These are phyloP conservation scores for Lepiota brunneoincarnata DNA, from an alignment of 768 basidiomycete genomes.

Conservation along the genomic window DNA sequence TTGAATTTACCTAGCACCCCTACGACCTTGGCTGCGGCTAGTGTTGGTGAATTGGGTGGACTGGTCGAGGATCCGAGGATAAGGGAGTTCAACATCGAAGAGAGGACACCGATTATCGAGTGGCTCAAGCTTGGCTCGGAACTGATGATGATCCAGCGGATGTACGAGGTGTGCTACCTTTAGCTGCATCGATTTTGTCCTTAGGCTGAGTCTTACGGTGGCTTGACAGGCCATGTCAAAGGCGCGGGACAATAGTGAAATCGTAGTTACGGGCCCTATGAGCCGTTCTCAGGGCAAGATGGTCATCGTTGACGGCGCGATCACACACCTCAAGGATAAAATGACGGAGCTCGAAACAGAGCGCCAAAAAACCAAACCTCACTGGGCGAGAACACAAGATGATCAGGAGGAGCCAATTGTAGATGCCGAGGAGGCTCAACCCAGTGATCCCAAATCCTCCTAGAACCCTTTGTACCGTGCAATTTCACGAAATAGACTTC, in stretches of 20 bases:
- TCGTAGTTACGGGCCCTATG: neutral
- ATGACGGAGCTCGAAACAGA: slow-evolving; percentile 14
- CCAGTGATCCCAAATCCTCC: too few relatives aligned
- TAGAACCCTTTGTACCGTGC: too few relatives aligned
- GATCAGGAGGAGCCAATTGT: neutral
- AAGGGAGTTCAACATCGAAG: slow-evolving; percentile 37
- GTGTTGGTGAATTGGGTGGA: neutral
- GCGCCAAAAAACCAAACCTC: slow-evolving; percentile 10
- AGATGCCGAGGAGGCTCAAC: neutral
- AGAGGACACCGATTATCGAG: slow-evolving; percentile 26
- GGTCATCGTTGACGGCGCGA: slow-evolving; percentile 1
- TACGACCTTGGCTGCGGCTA: slow-evolving; percentile 18
- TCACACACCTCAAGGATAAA: slow-evolving; percentile 14
- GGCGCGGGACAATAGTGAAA: slow-evolving; percentile 5
- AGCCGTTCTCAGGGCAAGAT: neutral
- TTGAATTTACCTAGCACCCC: slow-evolving; percentile 17
- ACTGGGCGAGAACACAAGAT: slow-evolving; percentile 13
- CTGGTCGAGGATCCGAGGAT: slow-evolving; percentile 36
- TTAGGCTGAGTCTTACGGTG: neutral
- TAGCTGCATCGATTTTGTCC: neutral
- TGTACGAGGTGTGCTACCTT: slow-evolving; percentile 20
- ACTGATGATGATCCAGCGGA: slow-evolving; percentile 19
- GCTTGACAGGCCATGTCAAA: slow-evolving; percentile 15
- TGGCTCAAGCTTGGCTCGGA: slow-evolving; percentile 38
- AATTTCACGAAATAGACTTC: too few relatives aligned